Conservation (phyloP, 352 stramenopile species). For the Thalassiosira hispida region DNA sequence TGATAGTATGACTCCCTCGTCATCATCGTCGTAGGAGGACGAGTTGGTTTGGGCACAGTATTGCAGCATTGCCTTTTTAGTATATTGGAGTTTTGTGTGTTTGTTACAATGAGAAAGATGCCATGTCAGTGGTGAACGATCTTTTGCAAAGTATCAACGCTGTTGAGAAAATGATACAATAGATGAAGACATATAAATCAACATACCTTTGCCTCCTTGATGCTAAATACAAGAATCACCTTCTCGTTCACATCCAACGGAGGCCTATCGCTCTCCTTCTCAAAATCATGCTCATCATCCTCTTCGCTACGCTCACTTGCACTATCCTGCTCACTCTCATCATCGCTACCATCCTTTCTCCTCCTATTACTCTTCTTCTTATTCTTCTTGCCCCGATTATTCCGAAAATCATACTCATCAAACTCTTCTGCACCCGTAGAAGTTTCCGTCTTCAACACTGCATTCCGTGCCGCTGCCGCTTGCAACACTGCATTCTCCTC, state of each 20-base stretch:
- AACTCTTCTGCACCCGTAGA: slow-evolving; percentile 73
- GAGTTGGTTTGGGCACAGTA: slow-evolving; percentile 62
- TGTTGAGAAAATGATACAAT: no score
- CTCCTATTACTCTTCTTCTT: slow-evolving; percentile 3
- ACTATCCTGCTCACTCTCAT: slow-evolving; percentile 19
- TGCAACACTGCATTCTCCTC: slow-evolving; percentile 32
- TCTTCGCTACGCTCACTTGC: slow-evolving; percentile 13
- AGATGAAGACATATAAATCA: neutral
- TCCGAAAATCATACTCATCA: slow-evolving; percentile 68
- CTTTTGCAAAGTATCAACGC: no score
- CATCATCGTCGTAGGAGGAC: slow-evolving; percentile 57
- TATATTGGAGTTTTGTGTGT: neutral
- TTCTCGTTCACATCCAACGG: slow-evolving; percentile 70
- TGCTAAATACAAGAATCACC: slow-evolving; percentile 78
- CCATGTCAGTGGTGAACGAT: no score
- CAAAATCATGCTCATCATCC: slow-evolving; percentile 12
- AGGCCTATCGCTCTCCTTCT: slow-evolving; percentile 17
- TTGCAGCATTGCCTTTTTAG: slow-evolving; percentile 67
- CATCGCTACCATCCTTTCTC: slow-evolving; percentile 17
- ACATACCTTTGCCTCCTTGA: slow-evolving; percentile 74
- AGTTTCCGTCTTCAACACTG: slow-evolving; percentile 77
- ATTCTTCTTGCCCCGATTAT: slow-evolving; percentile 45
- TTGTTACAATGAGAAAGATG: neutral
- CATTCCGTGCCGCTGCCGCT: slow-evolving; percentile 19
- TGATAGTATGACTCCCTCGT: slow-evolving; percentile 60